Evolutionary conservation across 2,329 filamentous ascomycete species (phyloP), one percentile per base, ranked within the genome.

Genomic region (Fusarium bactridioides): DNA sequence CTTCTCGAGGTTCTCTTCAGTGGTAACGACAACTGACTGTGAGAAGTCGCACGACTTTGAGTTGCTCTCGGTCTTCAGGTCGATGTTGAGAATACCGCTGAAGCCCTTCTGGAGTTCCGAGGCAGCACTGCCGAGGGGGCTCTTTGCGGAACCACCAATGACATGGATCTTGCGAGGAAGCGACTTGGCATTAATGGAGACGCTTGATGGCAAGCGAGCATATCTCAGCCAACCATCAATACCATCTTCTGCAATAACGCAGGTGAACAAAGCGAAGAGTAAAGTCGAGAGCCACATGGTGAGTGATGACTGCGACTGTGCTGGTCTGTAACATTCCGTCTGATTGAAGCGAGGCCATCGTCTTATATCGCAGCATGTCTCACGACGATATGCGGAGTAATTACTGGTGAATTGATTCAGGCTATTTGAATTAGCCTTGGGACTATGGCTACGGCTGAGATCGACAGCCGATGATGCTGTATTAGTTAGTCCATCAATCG

Each of bases 161-260:
- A 84, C 81, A 40, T 89, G 78, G 59, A 92, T 85, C 16, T 73
- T 80, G 4, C 80, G 82, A 8, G 89, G 89, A 9, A 88, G 74
- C 5, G 69, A 72, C 41, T 80, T 80, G 43, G 80, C 79, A 53
- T 83, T 81, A 55, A 74, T 77, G 16, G 72, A 75, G 25, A 76
- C 33, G 10, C 64, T 67, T 16, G 80, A 70, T 23, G 91, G 76
- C n/a, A 69, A 31, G 13, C 85, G 83, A 37, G 90, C 89, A 77
- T 92, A 92, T 54, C 91, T 86, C 61, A 92, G 79, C 91, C 91
- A 93, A 53, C 83, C 90, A 63, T 86, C 82, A 29, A 90, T 80
- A 16, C 91, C 91, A 75, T 88, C 86, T 74, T 93, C 90, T 43
- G 89, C 89, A 48, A 80, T 79, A 44, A 77, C 84, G 41, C 85